Conservation (phyloP, 2,329 filamentous ascomycete species). For the Pseudocercospora macadamiae region DNA sequence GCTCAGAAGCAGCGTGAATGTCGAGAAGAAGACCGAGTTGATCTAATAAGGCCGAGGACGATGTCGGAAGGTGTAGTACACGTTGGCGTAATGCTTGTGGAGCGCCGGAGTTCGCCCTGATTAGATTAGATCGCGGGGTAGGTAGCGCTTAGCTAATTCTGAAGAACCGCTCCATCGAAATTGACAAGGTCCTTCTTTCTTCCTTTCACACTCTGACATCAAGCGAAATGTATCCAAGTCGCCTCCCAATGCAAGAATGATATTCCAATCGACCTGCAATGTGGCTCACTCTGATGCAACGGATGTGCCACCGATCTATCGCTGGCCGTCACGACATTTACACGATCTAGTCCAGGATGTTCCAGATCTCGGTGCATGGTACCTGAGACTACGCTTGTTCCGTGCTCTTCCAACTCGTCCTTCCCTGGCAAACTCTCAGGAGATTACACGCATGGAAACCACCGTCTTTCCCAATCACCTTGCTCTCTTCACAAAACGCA, state of each 20-base stretch:
- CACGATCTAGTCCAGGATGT: not conserved
- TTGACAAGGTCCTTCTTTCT: not conserved
- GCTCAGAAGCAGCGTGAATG: no score
- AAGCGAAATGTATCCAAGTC: no score
- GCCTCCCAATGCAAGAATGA: no score
- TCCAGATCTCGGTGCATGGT: not conserved
- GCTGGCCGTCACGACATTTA: not conserved
- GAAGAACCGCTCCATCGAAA: not conserved
- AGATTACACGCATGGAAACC: slow-evolving; percentile 1
- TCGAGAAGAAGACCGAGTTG: no score
- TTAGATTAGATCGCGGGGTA: not conserved
- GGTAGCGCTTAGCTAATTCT: not conserved
- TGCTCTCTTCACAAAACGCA: not conserved
- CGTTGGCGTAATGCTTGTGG: not conserved
- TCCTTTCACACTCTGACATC: not conserved
- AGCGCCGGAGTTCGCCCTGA: not conserved
- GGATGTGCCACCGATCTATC: no score
- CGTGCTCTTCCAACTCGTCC: not conserved
- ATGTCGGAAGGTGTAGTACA: no score
- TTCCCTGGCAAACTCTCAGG: slow-evolving; percentile 5
- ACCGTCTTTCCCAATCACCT: not conserved
- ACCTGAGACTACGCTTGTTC: slow-evolving; percentile 1
- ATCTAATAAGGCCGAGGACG: no score
- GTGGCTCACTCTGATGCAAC: no score
- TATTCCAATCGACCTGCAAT: no score